Conservation (phyloP, 805 yeast species). For the Jamesozyma lodderae region DNA sequence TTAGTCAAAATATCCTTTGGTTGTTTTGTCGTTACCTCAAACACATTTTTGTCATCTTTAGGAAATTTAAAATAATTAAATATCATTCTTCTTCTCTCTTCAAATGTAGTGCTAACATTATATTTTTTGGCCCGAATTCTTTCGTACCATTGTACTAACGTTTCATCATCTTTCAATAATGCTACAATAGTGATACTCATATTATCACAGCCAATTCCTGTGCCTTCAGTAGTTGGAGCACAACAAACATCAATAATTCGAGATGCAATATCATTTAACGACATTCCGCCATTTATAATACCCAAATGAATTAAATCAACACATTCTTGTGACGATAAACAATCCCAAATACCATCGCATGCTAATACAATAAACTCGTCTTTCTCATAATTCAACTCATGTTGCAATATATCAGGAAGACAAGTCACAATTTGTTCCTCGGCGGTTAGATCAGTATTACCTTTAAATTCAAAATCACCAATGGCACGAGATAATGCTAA, state of each 20-base stretch:
- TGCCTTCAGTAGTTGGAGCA: constrained; percentile 85
- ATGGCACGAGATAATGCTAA: constrained; percentile 90
- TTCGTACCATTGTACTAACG: constrained; percentile 53
- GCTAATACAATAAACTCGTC: constrained; percentile 92
- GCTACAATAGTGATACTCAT: constrained; percentile 93
- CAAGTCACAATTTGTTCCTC: constrained; percentile 96
- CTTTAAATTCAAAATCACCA: constrained; percentile 69
- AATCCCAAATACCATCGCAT: constrained; percentile 99
- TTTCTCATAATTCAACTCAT: constrained; percentile 45
- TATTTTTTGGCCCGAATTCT: constrained; percentile 41
- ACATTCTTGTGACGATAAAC: constrained; percentile 85
- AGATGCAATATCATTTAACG: constrained; percentile 71
- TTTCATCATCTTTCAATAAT: constrained; percentile 42
- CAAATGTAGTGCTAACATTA: constrained; percentile 31
- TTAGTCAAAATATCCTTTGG: constrained; percentile 10
- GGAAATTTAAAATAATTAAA: constrained; percentile 39
- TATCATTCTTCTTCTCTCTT: constrained; percentile 42
- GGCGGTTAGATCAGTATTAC: constrained; percentile 67
- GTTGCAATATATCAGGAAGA: constrained; percentile 82
- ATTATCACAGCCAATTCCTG: constrained; percentile 96
- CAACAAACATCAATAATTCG: constrained; percentile 88
- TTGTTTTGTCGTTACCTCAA: constrained; percentile 21
- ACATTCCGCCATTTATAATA: constrained; percentile 51
- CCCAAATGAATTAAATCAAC: constrained; percentile 92
- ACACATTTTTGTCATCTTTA: constrained; percentile 33